phyloP scores from a whole-genome alignment of 306 rosid genomes.

The Lathyrus sativus region DNA sequence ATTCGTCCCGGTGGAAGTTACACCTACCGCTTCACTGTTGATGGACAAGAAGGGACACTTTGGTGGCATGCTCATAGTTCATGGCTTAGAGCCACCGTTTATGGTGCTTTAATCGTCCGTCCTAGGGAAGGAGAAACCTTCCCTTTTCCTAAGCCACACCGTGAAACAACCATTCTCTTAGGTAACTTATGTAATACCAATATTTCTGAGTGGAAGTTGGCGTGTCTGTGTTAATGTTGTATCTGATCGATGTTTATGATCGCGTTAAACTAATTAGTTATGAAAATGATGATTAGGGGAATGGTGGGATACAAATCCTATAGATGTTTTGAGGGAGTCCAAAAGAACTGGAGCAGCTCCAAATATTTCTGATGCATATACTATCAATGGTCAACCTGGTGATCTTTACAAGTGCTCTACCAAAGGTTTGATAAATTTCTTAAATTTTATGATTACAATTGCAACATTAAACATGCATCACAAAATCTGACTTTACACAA shows the following conservation, averaged over 20 bases:
- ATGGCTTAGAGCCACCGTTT: conserved; percentile 91
- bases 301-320: conserved; percentile 95
- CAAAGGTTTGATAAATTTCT: conserved; percentile 49
- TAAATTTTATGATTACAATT: conserved; percentile 3
- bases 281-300: conserved; percentile 58
- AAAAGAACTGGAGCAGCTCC: conserved; percentile 78
- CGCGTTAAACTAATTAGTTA: conserved; percentile 21
- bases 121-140: conserved; percentile 70
- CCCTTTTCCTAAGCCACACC: conserved; percentile 76
- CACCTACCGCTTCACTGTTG: conserved; percentile 73
- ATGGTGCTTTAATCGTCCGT: conserved; percentile 79
- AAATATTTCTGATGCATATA: conserved; percentile 78
- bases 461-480: background rate
- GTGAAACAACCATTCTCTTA: conserved; percentile 65
- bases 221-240: background rate
- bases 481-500: conserved; percentile 9
- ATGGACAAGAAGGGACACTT: conserved; percentile 92
- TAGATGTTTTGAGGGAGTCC: conserved; percentile 69
- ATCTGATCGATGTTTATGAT: background rate
- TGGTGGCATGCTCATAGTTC: conserved; percentile 99
- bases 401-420: conserved; percentile 88
- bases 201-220: too few species aligned
- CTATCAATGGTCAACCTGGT: conserved; percentile 96
- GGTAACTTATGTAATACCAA: conserved; percentile 39
- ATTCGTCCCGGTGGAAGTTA: conserved; percentile 83